Base-by-base conservation (phyloP, 805 yeast species). In the Debaryomyces maramus region DNA sequence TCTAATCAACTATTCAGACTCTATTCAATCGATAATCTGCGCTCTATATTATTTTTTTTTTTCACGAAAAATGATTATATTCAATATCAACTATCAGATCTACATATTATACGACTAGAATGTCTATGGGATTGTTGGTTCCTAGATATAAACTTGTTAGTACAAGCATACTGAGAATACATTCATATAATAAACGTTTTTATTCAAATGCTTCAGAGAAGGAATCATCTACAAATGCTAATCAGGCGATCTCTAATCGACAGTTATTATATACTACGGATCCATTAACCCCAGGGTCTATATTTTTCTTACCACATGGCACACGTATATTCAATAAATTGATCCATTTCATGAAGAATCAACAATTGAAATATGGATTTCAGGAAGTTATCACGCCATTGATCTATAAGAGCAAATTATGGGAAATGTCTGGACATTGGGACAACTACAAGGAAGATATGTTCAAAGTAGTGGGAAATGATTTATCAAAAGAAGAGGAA, bases 341-440 rank as follows among this genome's bases (percentile, higher is more conserved):
- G 44, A 71, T 88, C 10, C 72, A 72, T 31, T 93, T 89, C 61
- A 90, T 93, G 91, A 85, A 88, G 56, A 65, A 80, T 29, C 97
- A 88, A 56, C 95, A 89, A 60, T 65, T 77, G 15, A 78, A 74
- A 44, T 85, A 83, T 51, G 96, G 95, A 0, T 93, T 89, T 55
- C 81, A 86, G 43, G 98, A 93, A 63, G 97, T 93, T 5, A 78
- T 91, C 19, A 87, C 97, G 0, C 99, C 99, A 1, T 72, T 91
- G 49, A 84, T 93, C 10, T 93, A 84, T 65, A 85, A 84, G 51
- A 82, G 81, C 42, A 76, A 80, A 26, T 67, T 93, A 13, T 93
- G 97, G 97, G 85, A 89, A 61, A 79, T 75, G 36, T 85, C 95
- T 8, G 98, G 98, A 0, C 99, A 93, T 64, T 91, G 97, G 97